Base-by-base conservation (phyloP, 306 rosid genomes). In the Fagus crenata region DNA sequence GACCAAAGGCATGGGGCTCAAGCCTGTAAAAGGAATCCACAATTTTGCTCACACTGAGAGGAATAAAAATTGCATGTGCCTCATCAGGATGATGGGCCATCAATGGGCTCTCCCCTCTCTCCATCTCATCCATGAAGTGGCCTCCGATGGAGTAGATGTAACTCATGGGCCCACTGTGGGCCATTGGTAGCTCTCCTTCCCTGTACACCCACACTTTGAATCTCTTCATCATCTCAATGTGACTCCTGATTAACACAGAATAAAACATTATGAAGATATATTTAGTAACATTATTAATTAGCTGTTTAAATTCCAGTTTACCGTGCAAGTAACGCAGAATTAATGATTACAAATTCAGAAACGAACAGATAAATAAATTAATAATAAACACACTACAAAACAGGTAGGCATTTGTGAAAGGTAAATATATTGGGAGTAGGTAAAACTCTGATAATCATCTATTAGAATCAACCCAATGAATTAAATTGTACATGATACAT, bases 141-240 rank as follows among this genome's bases (percentile, higher is more conserved):
- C 97, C 97, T 37, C 89, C 96, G 0, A 90, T 82, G 4, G 91
- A 73, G 40, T 91, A 93, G 2, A 93, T 90, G 73, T 87, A 73
- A 7, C 37, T 73, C 87, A 81, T 42, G 0, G 97, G 96, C 73
- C 97, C 91, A 6, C 35, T n/a, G 51, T 91, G 98, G 1, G 67
- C 32, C 53, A 93, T 51, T 0, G 98, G 97, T 9, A 53, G 78
- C 70, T 90, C 92, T 2, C 98, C 98, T 87, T 93, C 98, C 73
- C 67, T 87, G 84, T 90, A 93, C 12, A 64, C 70, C 97, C 97
- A 93, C 53, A 91, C 86, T 61, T 86, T 93, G 63, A 93, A 89
- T 73, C 85, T 87, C 83, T 89, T 90, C 84, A 73, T 14, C 97
- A 93, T 93, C 84, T 93, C 97, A n/a, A 76, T 60, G 76, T 91